These are phyloP conservation scores for Aspergillus fumigatiaffinis DNA, from an alignment of 2,329 filamentous ascomycete genomes.

Conservation along the genomic window DNA sequence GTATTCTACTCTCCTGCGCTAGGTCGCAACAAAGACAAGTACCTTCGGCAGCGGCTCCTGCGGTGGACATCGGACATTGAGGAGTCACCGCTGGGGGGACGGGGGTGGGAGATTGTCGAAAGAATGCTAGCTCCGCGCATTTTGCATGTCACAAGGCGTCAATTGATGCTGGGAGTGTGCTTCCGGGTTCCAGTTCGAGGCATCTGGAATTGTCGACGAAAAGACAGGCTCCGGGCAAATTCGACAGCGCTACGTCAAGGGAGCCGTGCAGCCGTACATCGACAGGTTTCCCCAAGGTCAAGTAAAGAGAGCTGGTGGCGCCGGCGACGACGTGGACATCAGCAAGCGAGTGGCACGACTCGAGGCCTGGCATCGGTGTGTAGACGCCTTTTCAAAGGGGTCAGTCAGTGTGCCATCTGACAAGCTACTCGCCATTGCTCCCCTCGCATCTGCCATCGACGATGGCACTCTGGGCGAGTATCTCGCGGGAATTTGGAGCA, in stretches of 20 bases:
- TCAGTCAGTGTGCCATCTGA: background rate
- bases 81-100: background rate
- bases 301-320: background rate
- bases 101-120: background rate
- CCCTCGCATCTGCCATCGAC: background rate
- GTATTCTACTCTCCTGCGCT: background rate
- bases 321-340: background rate
- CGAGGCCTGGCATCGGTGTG: background rate
- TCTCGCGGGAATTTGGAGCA: background rate
- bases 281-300: background rate
- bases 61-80: background rate
- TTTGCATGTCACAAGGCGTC: background rate
- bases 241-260: background rate
- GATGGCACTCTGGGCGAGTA: background rate
- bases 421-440: background rate
- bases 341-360: background rate
- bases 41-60: background rate
- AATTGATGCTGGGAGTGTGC: background rate
- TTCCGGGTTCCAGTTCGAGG: background rate
- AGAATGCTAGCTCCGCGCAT: background rate
- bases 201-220: background rate
- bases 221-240: background rate
- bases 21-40: background rate
- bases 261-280: background rate
- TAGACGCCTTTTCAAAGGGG: background rate